Base-by-base conservation (phyloP, 805 yeast genomes). In the Candida morakotiae region DNA sequence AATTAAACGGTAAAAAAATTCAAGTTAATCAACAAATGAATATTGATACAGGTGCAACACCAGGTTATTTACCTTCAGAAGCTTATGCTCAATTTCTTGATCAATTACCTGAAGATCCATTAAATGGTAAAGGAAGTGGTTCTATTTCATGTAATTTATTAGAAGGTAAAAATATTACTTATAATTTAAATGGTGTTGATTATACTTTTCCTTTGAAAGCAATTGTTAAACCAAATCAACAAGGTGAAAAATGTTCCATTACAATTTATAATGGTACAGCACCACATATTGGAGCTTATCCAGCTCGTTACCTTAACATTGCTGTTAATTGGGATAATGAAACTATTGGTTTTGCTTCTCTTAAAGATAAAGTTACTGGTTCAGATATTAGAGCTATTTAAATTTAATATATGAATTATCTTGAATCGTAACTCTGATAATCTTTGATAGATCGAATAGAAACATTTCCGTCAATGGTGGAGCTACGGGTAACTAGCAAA, bases 31-130 rank as follows among this genome's bases (percentile, higher is more conserved):
- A 13, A 24, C 22, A 32, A 17, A 24, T 17, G 14, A n/a, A 15
- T 24, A 14, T 14, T 23, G 35, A 32, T 32, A 32, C 35, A 15
- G 35, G 35, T 23, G 28, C 19, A 7, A 5, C 28, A 6, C 6
- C 10, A 4, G 9, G 5, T 16, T 7, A 16, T 3, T 11, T 32
- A 9, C 28, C 28, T 4, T 5, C n/a, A 15, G 35, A 8, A 6
- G 22, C 9, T 10, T 32, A 32, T 17, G 17, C 22, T 4, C 18
- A 32, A 21, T 32, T 22, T 22, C 8, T 22, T 15, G 28, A 22
- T n/a, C 5, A 18, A 22, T 24, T 32, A n/a, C 35, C 35, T 4
- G 13, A 22, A 6, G 35, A 32, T 32, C 28, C 35, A 23, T 22
- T 22, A 3, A 32, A 32, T 24, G 13, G 8, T 3, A 31, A 10